These are phyloP conservation scores for Solanum hybrid DNA, from an alignment of 305 asterid genomes.

Conservation along the genomic window DNA sequence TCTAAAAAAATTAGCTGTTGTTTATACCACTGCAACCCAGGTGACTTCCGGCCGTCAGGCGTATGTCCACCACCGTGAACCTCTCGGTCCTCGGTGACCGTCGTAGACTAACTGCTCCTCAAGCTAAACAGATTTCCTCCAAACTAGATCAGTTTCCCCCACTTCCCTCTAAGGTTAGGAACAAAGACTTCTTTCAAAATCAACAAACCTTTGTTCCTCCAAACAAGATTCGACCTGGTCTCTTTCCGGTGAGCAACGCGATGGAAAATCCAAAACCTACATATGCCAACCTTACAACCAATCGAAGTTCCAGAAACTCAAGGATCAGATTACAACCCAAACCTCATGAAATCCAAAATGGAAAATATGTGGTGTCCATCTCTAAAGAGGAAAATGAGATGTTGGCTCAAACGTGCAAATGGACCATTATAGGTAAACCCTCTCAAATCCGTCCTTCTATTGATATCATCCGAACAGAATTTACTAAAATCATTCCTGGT, in stretches of 20 bases:
- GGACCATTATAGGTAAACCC: not conserved
- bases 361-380: not conserved
- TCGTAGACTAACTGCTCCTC: too few relatives aligned
- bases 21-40: too few relatives aligned
- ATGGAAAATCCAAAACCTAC: not conserved
- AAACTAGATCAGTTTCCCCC: too few relatives aligned
- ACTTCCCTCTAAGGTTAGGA: too few relatives aligned
- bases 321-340: not conserved
- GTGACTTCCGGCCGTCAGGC: rapidly evolving
- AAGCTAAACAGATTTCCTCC: too few relatives aligned
- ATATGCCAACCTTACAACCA: not conserved
- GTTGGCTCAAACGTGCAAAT: not conserved
- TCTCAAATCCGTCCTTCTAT: not conserved
- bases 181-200: too few relatives aligned
- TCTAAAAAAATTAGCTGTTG: too few relatives aligned
- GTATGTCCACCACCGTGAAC: too few relatives aligned
- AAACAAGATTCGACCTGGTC: too few relatives aligned
- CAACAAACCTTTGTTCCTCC: too few relatives aligned
- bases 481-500: not conserved
- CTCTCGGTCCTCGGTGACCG: too few relatives aligned
- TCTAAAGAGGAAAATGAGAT: not conserved
- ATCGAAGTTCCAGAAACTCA: not conserved
- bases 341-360: not conserved
- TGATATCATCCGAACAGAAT: not conserved
- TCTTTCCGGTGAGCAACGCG: not conserved